A percentile compares a stretch with the other conserved stretches of the same genome.
Evolutionary conservation across 345 rosid species (phyloP).

Genomic region (Geranium rotundifolium): DNA sequence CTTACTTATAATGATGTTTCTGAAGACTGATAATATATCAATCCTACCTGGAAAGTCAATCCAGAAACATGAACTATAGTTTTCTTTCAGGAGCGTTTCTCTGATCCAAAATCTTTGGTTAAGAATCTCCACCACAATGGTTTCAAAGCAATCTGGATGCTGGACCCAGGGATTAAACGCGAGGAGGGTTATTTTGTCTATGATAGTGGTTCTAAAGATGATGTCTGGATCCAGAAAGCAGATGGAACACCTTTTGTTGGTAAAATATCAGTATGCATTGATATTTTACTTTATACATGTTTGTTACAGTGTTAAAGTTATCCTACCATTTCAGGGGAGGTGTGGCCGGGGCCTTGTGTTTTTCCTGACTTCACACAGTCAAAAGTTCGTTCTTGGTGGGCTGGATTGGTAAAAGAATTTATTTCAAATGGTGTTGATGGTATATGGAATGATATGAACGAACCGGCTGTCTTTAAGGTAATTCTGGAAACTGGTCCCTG

Average conservation of each 20-base stretch:
- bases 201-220: conserved; percentile 54
- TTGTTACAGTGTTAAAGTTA: conserved; percentile 4
- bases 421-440: conserved; percentile 82
- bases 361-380: conserved; percentile 81
- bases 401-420: conserved; percentile 62
- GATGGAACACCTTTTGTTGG: conserved; percentile 62
- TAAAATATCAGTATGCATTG: conserved; percentile 14
- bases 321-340: conserved; percentile 47
- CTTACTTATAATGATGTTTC: too few species aligned
- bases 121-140: conserved; percentile 50
- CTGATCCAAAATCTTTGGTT: conserved; percentile 54
- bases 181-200: conserved; percentile 63
- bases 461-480: conserved; percentile 86
- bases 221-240: conserved; percentile 58
- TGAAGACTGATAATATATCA: too few species aligned
- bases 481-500: conserved; percentile 6
- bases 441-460: conserved; percentile 98
- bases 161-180: conserved; percentile 79
- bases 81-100: conserved; percentile 48
- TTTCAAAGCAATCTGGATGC: conserved; percentile 94
- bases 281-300: not conserved
- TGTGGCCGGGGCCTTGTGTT: conserved; percentile 93
- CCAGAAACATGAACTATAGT: not conserved
- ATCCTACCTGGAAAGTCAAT: too few species aligned
- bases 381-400: conserved; percentile 85